phyloP scores from a whole-genome alignment of 345 rosid species.

The Aethionema arabicum region DNA sequence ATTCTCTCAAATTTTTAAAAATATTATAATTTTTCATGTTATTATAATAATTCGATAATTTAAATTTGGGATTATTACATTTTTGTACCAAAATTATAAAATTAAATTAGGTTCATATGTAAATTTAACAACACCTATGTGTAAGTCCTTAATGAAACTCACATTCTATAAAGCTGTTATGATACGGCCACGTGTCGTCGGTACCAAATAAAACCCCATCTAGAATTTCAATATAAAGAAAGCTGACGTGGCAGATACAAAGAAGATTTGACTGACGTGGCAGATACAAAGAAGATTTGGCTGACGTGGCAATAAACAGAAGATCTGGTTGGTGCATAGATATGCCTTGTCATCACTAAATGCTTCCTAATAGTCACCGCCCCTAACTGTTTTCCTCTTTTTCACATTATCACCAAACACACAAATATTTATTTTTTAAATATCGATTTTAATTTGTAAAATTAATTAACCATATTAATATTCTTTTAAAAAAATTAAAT shows the following conservation, averaged over 20 bases:
- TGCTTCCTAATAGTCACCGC: background rate
- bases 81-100: constrained; percentile 1
- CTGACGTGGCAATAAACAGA: constrained; percentile 27
- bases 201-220: constrained; percentile 29
- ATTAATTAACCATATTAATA: constrained; percentile 10
- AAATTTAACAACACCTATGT: background rate
- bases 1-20: no score
- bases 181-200: constrained; percentile 27
- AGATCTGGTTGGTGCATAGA: constrained; percentile 34
- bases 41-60: background rate
- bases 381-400: constrained; percentile 26
- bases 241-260: constrained; percentile 16
- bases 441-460: background rate
- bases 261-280: constrained; percentile 26
- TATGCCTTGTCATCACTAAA: constrained; percentile 29
- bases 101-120: background rate
- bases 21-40: no score
- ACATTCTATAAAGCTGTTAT: background rate
- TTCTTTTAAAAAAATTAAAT: background rate
- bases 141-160: background rate
- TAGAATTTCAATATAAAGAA: constrained; percentile 21
- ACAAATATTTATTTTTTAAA: constrained; percentile 3
- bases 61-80: background rate
- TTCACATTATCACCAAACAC: background rate
- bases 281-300: constrained; percentile 8